Conservation (phyloP, 2,329 filamentous ascomycete species). For the Aspergillus terreus region DNA sequence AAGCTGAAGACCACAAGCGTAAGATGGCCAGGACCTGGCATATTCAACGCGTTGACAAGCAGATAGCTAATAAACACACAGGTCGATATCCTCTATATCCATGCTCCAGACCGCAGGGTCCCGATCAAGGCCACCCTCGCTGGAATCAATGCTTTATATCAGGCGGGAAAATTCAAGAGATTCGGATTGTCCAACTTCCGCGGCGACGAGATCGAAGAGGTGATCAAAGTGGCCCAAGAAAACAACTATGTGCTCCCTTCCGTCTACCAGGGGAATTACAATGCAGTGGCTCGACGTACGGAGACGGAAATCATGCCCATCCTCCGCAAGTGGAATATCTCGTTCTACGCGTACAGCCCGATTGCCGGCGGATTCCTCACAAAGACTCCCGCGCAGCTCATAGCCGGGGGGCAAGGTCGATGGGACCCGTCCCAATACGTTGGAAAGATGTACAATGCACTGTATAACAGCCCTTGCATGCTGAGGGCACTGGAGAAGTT, state of each 20-base stretch:
- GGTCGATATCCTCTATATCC: neutral
- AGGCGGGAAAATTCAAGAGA: neutral
- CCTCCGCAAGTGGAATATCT: constrained; percentile 42
- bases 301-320: constrained; percentile 44
- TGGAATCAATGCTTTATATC: neutral
- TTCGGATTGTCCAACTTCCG: neutral
- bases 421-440: constrained; percentile 17
- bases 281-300: constrained; percentile 33
- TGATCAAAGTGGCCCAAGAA: constrained; percentile 33
- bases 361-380: constrained; percentile 31
- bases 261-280: constrained; percentile 48
- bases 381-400: constrained; percentile 19
- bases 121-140: neutral
- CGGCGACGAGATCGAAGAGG: constrained; percentile 20
- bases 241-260: constrained; percentile 42
- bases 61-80: neutral
- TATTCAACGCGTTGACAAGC: too few species aligned
- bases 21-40: too few species aligned
- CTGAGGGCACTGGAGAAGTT: constrained; percentile 21
- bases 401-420: constrained; percentile 4
- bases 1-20: neutral
- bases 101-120: neutral
- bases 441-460: constrained; percentile 20
- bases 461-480: constrained; percentile 24
- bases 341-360: constrained; percentile 45